A percentile compares a stretch with the other conserved stretches of the same genome.
Conservation (phyloP, 2,329 filamentous ascomycete genomes). For the Xylaria sp. region DNA sequence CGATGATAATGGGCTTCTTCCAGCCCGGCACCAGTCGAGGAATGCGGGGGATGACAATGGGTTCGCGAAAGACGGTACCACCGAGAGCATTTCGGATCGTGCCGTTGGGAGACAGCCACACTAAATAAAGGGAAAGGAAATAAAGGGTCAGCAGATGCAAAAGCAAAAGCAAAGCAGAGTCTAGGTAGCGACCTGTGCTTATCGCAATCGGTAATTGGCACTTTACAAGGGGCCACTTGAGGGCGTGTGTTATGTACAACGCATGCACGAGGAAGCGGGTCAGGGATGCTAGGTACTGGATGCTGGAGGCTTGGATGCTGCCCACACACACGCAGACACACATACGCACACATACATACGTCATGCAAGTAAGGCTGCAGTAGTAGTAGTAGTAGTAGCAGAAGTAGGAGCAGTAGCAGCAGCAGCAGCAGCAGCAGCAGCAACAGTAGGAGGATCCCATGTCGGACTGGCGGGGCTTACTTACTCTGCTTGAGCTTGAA, state of each 20-base stretch:
- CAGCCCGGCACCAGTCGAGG: slow-evolving; percentile 95
- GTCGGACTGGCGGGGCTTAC: slow-evolving; percentile 47
- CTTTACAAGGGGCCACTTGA: background rate
- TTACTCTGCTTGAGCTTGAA: slow-evolving; percentile 98
- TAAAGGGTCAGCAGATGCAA: slow-evolving; percentile 30
- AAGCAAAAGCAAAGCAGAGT: background rate
- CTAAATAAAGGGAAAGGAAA: slow-evolving; percentile 55
- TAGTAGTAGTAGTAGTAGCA: slow-evolving; percentile 16
- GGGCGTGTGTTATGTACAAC: slow-evolving; percentile 9
- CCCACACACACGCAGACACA: background rate
- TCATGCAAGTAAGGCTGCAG: slow-evolving; percentile 43
- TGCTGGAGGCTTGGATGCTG: too few species aligned
- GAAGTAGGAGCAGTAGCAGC: slow-evolving; percentile 30
- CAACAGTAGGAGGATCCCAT: background rate
- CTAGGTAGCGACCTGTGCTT: slow-evolving; percentile 12
- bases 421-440: background rate
- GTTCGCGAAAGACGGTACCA: slow-evolving; percentile 98
- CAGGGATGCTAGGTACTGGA: background rate
- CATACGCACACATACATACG: slow-evolving; percentile 15
- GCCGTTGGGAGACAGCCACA: slow-evolving; percentile 99
- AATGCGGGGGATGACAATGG: slow-evolving; percentile 94
- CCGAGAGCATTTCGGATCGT: slow-evolving; percentile 81
- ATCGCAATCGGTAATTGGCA: background rate
- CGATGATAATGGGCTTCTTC: slow-evolving; percentile 99
- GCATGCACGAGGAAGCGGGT: slow-evolving; percentile 32